Conservation (phyloP, 495 filamentous ascomycete genomes). For the Daldinia concentrica region DNA sequence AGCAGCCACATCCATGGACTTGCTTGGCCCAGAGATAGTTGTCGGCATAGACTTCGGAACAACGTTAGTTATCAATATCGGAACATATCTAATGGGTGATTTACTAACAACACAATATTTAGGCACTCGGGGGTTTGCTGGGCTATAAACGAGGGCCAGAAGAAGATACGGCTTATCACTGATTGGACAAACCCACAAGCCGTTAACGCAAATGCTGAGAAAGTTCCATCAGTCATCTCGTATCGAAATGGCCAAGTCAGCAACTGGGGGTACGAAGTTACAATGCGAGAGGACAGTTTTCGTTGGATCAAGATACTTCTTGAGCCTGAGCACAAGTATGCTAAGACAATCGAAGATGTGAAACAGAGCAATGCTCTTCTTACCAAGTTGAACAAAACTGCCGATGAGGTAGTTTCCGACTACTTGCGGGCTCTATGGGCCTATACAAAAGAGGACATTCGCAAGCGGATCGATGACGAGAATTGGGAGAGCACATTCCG, state of each 20-base stretch:
- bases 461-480: slow-evolving; percentile 3
- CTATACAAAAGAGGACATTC: slow-evolving; percentile 23
- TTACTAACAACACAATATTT: not conserved
- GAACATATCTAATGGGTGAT: not conserved
- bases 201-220: not conserved
- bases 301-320: slow-evolving; percentile 5
- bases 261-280: slow-evolving; percentile 3
- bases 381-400: not conserved
- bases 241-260: slow-evolving; percentile 4
- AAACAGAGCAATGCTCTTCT: slow-evolving; percentile 2
- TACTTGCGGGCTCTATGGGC: slow-evolving; percentile 45
- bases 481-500: not conserved
- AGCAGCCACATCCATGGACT: not conserved
- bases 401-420: slow-evolving; percentile 6
- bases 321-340: slow-evolving; percentile 2
- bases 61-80: slow-evolving; percentile 23
- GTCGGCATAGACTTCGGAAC: slow-evolving; percentile 42
- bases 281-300: not conserved
- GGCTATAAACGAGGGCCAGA: slow-evolving; percentile 17
- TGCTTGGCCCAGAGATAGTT: not conserved
- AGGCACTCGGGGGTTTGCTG: slow-evolving; percentile 33
- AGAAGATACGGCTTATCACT: slow-evolving; percentile 2
- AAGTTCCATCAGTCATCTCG: not conserved
- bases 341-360: not conserved
- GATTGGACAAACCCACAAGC: slow-evolving; percentile 6